Conservation (phyloP, 352 stramenopile species). For the Globisporangium splendens region DNA sequence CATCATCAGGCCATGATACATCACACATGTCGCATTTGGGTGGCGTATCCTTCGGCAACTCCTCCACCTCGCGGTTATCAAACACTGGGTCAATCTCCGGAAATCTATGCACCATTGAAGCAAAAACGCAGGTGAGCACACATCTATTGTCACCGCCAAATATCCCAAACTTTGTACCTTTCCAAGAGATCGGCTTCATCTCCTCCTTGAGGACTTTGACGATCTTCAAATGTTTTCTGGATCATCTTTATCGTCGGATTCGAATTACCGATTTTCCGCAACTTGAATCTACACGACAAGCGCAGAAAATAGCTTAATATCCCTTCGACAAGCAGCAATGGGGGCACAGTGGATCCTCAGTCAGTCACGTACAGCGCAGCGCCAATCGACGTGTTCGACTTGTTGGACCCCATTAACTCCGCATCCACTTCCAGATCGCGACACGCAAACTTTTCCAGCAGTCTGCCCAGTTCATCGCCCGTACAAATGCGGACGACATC, state of each 20-base stretch:
- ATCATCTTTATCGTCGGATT: constrained; percentile 69
- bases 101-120: constrained; percentile 19
- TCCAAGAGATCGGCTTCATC: constrained; percentile 49
- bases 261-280: constrained; percentile 60
- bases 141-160: no score
- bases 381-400: constrained; percentile 45
- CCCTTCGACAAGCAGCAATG: background rate
- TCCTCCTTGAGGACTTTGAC: constrained; percentile 28
- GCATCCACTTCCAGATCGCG: constrained; percentile 53
- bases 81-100: constrained; percentile 71
- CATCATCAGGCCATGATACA: constrained; percentile 78
- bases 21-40: constrained; percentile 75
- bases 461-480: constrained; percentile 44
- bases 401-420: constrained; percentile 59
- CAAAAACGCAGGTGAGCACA: background rate
- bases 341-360: background rate
- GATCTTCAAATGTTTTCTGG: constrained; percentile 71
- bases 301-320: background rate
- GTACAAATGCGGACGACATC: constrained; percentile 76
- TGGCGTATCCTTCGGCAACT: constrained; percentile 28
- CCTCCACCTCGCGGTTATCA: constrained; percentile 51
- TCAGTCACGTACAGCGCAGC: constrained; percentile 42
- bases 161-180: constrained; percentile 10
- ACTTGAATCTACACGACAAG: constrained; percentile 35
- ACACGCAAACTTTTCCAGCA: constrained; percentile 66